Base-by-base conservation (phyloP, 1,139 yeast species). In the Meyerozyma smithsonii region DNA sequence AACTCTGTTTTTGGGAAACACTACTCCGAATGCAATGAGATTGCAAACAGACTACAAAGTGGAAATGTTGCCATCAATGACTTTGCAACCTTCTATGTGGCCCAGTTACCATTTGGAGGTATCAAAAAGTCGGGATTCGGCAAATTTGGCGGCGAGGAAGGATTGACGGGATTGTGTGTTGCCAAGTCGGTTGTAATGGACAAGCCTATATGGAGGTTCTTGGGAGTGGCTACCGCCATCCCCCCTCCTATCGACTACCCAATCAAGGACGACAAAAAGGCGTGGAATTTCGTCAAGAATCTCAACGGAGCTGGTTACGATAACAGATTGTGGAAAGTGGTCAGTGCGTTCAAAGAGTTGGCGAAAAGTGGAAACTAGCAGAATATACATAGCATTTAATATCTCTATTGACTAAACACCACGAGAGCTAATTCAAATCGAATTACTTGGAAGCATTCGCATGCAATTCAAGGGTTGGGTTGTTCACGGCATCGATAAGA, bases 61-160 rank as follows among this genome's bases (percentile, higher is more conserved):
- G 98, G 98, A 19, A 92, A 88, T 54, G 96, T 92, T 36, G 96
- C 97, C 5, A 86, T 92, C 46, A 92, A 92, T 59, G 98, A 92
- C 62, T 92, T 92, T 70, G 98, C 97, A 5, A 90, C 97, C 0
- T 92, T 79, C 56, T 90, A 90, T 54, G 88, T 92, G 24, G 92
- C 97, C 48, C 97, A 92, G 63, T 72, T 90, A 50, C 98, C 98
- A 30, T 92, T 92, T 65, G 98, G 98, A 41, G 98, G 98, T 21
- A 77, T 78, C 24, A 84, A 84, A 51, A 92, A 90, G 38, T 85
- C 96, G 7, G 98, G 98, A 0, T 92, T 88, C 55, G 97, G 97
- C 40, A 90, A 89, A 58, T 92, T 92, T 66, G 96, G 96, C 21
- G 97, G 98, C 30, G 95, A 84, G 57, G 98, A 92, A 69, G 98